phyloP scores from a whole-genome alignment of 176 grass and related monocot genomes.

The Calamus simplicifolius region DNA sequence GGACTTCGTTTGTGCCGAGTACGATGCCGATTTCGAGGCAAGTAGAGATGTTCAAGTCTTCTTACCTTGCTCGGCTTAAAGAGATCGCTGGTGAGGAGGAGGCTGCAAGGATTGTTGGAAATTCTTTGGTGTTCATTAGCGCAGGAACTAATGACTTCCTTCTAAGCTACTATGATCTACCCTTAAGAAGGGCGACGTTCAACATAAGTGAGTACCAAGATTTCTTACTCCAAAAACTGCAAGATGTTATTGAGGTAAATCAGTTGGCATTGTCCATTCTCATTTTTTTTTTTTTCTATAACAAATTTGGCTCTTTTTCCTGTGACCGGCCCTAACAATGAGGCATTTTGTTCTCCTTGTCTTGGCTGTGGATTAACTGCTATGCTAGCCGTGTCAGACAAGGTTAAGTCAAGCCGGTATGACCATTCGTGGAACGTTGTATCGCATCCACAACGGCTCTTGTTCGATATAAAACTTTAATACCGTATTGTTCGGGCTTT shows the following conservation, averaged over 20 bases:
- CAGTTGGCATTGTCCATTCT: too few relatives aligned
- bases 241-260: conserved; percentile 40
- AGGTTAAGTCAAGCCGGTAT: too few relatives aligned
- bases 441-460: too few relatives aligned
- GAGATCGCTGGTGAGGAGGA: conserved; percentile 30
- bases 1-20: conserved; percentile 34
- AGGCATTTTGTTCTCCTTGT: too few relatives aligned
- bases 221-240: conserved; percentile 32
- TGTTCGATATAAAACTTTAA: too few relatives aligned
- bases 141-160: conserved; percentile 67
- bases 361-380: too few relatives aligned
- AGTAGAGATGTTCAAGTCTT: conserved; percentile 42
- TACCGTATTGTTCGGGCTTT: too few relatives aligned
- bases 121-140: conserved; percentile 55
- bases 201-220: conserved; percentile 51
- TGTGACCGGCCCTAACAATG: too few relatives aligned
- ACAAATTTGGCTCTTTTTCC: too few relatives aligned
- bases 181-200: conserved; percentile 16
- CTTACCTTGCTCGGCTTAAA: conserved; percentile 42
- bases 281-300: too few relatives aligned
- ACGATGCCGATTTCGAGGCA: conserved; percentile 57
- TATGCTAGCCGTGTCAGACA: too few relatives aligned
- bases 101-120: conserved; percentile 38
- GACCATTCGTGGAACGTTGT: too few relatives aligned
- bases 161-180: conserved; percentile 26